phyloP scores from a whole-genome alignment of 208 protist species.

The Tritrichomonas foetus region DNA sequence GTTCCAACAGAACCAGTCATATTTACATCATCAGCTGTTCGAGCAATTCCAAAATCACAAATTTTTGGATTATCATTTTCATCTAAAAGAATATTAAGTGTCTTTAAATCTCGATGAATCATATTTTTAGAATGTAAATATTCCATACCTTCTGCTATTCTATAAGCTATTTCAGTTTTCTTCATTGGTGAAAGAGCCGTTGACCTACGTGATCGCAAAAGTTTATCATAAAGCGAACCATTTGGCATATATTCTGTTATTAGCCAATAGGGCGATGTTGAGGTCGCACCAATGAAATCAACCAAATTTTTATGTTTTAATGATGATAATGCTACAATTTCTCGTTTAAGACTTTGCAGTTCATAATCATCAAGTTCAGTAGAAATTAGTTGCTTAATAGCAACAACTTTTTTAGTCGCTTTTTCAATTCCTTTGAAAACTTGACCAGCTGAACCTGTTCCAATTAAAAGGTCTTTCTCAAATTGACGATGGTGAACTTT shows the following conservation, averaged over 20 bases:
- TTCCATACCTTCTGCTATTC: not conserved
- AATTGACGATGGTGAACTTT: not conserved
- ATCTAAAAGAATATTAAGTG: not conserved
- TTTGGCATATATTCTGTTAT: not conserved
- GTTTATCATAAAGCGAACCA: not conserved
- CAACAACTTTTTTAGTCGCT: not conserved
- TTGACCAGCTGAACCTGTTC: not conserved
- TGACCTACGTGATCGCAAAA: not conserved
- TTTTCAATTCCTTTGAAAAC: not conserved
- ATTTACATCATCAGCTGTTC: not conserved
- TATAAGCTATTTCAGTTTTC: not conserved
- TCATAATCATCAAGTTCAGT: not conserved
- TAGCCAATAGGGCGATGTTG: not conserved
- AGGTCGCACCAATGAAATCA: not conserved
- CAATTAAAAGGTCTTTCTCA: not conserved
- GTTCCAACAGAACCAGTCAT: constrained; percentile 6
- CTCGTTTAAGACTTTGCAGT: not conserved
- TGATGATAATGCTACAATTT: not conserved
- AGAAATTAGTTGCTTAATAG: not conserved
- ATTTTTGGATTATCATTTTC: not conserved
- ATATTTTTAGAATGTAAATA: not conserved
- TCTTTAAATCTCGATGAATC: not conserved
- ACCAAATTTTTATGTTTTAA: not conserved
- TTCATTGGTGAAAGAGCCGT: not conserved
- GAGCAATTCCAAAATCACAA: not conserved